Percentiles rank a stretch among this genome's conserved stretches.
Conservation (phyloP, 1,139 yeast genomes). For the Pichia sp. region DNA sequence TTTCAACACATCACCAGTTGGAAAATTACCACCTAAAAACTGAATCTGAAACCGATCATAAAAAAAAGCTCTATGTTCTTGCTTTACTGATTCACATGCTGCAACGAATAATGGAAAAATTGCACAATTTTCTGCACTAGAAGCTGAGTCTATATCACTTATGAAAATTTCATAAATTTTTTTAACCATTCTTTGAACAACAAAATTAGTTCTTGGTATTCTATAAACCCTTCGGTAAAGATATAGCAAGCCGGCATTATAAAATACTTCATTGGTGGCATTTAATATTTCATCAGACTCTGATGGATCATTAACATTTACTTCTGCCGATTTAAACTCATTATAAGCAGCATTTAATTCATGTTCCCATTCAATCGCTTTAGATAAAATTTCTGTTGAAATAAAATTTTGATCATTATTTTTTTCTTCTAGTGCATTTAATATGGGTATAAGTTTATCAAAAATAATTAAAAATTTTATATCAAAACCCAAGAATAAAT, state of each 20-base stretch:
- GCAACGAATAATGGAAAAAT: slow-evolving; percentile 15
- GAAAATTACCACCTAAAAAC: slow-evolving; percentile 16
- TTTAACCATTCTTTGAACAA: slow-evolving; percentile 12
- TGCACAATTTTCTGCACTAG: slow-evolving; percentile 15
- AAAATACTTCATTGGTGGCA: slow-evolving; percentile 11
- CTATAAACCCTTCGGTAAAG: slow-evolving; percentile 12
- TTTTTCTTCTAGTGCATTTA: slow-evolving; percentile 8
- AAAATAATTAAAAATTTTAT: slow-evolving; percentile 11
- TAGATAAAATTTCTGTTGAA: slow-evolving; percentile 7
- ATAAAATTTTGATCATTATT: background rate
- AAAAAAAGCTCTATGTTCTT: slow-evolving; percentile 12
- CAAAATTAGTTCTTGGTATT: slow-evolving; percentile 7
- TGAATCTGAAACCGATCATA: slow-evolving; percentile 15
- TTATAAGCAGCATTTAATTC: slow-evolving; percentile 8
- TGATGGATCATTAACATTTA: slow-evolving; percentile 6
- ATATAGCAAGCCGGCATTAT: slow-evolving; percentile 11
- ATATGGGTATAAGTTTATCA: slow-evolving; percentile 11
- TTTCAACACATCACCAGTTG: slow-evolving; percentile 15
- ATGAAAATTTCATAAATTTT: slow-evolving; percentile 11
- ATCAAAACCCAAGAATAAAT: slow-evolving; percentile 15
- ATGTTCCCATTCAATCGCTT: slow-evolving; percentile 15
- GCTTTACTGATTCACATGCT: slow-evolving; percentile 13
- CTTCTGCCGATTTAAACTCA: slow-evolving; percentile 5
- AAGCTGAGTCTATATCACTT: slow-evolving; percentile 14
- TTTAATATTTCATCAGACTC: slow-evolving; percentile 5